These are phyloP conservation scores for Tagetes patula DNA, from an alignment of 129 eudicot species.

Conservation along the genomic window DNA sequence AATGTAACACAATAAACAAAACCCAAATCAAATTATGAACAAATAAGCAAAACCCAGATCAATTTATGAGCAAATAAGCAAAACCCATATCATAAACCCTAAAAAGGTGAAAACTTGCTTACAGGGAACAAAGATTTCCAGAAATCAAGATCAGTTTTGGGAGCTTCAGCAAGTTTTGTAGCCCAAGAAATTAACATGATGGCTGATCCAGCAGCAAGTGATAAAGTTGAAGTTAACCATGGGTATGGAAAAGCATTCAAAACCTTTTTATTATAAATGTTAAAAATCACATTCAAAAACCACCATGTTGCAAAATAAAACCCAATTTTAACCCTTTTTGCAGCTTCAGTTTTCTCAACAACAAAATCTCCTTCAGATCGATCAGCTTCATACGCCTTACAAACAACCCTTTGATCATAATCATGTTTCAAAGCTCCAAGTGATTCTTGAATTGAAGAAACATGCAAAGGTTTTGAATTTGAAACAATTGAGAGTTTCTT, in stretches of 20 bases:
- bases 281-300: conserved; percentile 62
- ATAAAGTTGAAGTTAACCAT: conserved; percentile 64
- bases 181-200: conserved; percentile 67
- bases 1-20: conserved; percentile 8
- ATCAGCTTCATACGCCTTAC: conserved; percentile 61
- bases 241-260: conserved; percentile 69
- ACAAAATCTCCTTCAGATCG: conserved; percentile 29
- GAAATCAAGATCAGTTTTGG: conserved; percentile 58
- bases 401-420: conserved; percentile 3
- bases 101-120: conserved; percentile 30
- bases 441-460: conserved; percentile 36
- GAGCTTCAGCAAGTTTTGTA: conserved; percentile 51
- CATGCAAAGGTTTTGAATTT: conserved; percentile 36
- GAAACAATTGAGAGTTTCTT: conserved; percentile 20
- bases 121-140: conserved; percentile 69
- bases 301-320: conserved; percentile 72
- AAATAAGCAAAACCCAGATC: neutral
- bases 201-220: conserved; percentile 68
- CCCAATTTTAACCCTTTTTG: conserved; percentile 54
- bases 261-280: conserved; percentile 66
- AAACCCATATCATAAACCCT: conserved; percentile 22
- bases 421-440: neutral
- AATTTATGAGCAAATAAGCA: neutral
- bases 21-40: neutral
- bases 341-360: conserved; percentile 36